A percentile compares a stretch with the other conserved stretches of the same genome.
Evolutionary conservation across 495 filamentous ascomycete species (phyloP).

Genomic region (Penicillium diatomitis): DNA sequence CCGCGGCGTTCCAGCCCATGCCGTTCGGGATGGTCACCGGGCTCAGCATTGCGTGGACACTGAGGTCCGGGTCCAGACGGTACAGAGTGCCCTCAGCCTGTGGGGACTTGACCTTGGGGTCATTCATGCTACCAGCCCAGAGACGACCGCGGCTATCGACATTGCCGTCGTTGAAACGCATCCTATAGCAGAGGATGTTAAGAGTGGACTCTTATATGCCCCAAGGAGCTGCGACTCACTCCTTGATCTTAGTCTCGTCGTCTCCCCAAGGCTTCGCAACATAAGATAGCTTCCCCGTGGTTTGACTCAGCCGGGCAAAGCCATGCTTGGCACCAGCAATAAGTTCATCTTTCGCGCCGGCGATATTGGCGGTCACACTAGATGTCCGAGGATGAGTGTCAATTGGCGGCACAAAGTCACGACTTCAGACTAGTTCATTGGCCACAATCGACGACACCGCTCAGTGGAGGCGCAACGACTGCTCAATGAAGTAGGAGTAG

Average conservation of each 20-base stretch:
- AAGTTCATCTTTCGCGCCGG: slow-evolving; percentile 49
- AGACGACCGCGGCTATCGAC: slow-evolving; percentile 75
- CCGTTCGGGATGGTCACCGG: slow-evolving; percentile 79
- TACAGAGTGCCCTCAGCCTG: slow-evolving; percentile 47
- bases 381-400: neutral
- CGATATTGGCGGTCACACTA: slow-evolving; percentile 74
- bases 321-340: slow-evolving; percentile 75
- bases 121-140: slow-evolving; percentile 88
- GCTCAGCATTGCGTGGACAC: slow-evolving; percentile 49
- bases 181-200: slow-evolving; percentile 23
- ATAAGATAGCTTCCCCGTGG: slow-evolving; percentile 53
- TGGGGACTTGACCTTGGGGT: slow-evolving; percentile 37
- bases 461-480: neutral
- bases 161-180: slow-evolving; percentile 72
- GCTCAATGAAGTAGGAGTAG: neutral
- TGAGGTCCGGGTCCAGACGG: slow-evolving; percentile 53
- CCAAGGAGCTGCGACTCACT: neutral
- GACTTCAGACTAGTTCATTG: neutral
- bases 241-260: neutral
- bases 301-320: slow-evolving; percentile 63
- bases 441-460: neutral
- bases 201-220: neutral
- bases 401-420: no score
- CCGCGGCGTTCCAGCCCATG: slow-evolving; percentile 61
- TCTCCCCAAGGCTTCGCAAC: slow-evolving; percentile 51